Evolutionary conservation across 1,284 basidiomycete genomes (phyloP).

Genomic region (Cutaneotrichosporon mucoides): DNA sequence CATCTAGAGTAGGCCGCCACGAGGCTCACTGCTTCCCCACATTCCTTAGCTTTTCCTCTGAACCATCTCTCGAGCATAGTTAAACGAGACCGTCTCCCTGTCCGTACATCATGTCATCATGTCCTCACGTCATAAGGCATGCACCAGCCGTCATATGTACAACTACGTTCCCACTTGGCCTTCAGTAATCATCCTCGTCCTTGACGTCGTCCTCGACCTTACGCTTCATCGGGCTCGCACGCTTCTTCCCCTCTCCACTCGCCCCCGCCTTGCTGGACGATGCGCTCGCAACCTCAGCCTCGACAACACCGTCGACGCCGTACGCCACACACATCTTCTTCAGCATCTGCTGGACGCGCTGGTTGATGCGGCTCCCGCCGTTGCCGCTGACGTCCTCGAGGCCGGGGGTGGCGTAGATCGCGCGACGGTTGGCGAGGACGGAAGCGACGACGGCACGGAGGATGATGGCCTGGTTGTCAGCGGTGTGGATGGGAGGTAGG

Average conservation of each 20-base stretch:
- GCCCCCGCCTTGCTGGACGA: not conserved
- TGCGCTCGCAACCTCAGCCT: not conserved
- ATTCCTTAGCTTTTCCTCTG: no score
- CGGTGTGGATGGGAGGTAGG: no score
- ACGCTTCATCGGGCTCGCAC: not conserved
- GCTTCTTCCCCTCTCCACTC: not conserved
- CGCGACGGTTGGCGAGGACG: slow-evolving; percentile 8
- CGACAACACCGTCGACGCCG: not conserved
- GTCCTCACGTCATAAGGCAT: no score
- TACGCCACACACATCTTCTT: not conserved
- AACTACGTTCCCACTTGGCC: no score
- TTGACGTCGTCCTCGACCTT: not conserved
- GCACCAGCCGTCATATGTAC: no score
- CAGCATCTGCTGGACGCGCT: slow-evolving; percentile 14
- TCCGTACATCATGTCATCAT: no score
- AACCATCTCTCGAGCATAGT: no score
- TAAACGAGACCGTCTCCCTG: no score
- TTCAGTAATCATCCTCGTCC: not conserved
- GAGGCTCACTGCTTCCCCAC: no score
- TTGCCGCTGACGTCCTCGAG: slow-evolving; percentile 18
- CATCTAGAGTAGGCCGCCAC: no score
- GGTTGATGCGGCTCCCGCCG: slow-evolving; percentile 17
- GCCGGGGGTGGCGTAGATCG: slow-evolving; percentile 18
- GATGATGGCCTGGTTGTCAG: slow-evolving; percentile 5
- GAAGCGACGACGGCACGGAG: slow-evolving; percentile 7